phyloP scores from a whole-genome alignment of 331 rosid genomes.

The Ulmus americana region DNA sequence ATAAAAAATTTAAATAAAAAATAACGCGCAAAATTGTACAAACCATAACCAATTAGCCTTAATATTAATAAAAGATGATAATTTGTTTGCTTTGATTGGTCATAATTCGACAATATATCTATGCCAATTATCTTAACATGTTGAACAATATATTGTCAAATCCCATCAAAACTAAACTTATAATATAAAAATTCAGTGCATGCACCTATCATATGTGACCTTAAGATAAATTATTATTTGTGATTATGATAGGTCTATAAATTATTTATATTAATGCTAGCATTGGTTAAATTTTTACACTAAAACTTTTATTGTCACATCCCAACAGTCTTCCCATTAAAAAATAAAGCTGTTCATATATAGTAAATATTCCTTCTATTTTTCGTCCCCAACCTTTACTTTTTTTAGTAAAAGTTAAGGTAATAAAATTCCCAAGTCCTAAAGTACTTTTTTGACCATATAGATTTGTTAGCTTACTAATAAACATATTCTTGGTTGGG shows the following conservation, averaged over 20 bases:
- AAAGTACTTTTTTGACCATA: slow-evolving; percentile 5
- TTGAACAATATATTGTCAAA: background rate
- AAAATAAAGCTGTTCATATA: background rate
- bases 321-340: background rate
- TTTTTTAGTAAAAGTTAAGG: background rate
- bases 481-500: background rate
- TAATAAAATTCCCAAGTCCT: background rate
- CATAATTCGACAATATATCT: no score
- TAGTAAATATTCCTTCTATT: background rate
- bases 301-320: slow-evolving; percentile 5
- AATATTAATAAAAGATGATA: no score
- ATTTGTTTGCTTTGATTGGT: no score
- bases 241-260: background rate
- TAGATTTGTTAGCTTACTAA: background rate
- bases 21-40: no score
- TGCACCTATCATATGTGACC: background rate
- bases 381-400: background rate
- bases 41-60: no score
- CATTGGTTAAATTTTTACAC: background rate
- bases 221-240: background rate
- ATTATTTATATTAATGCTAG: background rate
- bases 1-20: no score
- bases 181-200: background rate
- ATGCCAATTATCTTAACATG: no score
- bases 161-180: background rate